These are phyloP conservation scores for Podaxis carcinomalis DNA, from an alignment of 768 basidiomycete genomes.

Conservation along the genomic window DNA sequence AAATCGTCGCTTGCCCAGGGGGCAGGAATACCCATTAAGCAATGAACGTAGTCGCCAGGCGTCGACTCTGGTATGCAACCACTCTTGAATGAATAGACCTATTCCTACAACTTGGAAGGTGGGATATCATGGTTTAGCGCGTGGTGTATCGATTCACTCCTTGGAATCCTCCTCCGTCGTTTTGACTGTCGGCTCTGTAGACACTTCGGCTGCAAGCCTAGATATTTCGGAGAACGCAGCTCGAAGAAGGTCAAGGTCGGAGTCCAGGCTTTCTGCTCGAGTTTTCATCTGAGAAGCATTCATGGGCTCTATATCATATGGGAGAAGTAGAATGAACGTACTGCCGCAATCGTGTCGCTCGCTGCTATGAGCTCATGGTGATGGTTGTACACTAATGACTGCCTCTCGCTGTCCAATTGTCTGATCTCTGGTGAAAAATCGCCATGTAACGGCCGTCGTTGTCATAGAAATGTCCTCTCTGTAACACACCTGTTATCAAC, in stretches of 20 bases:
- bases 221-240: conserved; percentile 87
- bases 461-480: background rate
- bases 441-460: background rate
- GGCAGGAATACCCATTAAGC: too few relatives aligned
- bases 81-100: too few relatives aligned
- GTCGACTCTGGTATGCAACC: too few relatives aligned
- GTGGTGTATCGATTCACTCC: background rate
- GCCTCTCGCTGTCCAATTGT: conserved; percentile 81
- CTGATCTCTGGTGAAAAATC: conserved; percentile 61
- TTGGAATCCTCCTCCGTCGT: background rate
- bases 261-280: conserved; percentile 80
- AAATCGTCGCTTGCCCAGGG: too few relatives aligned
- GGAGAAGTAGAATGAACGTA: conserved; percentile 29
- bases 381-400: conserved; percentile 91
- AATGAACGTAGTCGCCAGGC: too few relatives aligned
- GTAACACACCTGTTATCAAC: conserved; percentile 56
- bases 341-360: conserved; percentile 85
- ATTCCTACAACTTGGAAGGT: too few relatives aligned
- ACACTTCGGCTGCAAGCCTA: conserved; percentile 64
- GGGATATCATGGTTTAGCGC: background rate
- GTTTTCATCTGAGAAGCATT: conserved; percentile 66
- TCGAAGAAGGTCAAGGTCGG: conserved; percentile 76
- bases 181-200: conserved; percentile 33
- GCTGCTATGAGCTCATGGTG: conserved; percentile 95
- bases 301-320: background rate